phyloP scores from a whole-genome alignment of 129 eudicot genomes.

The Chrysanthemum makinoi region DNA sequence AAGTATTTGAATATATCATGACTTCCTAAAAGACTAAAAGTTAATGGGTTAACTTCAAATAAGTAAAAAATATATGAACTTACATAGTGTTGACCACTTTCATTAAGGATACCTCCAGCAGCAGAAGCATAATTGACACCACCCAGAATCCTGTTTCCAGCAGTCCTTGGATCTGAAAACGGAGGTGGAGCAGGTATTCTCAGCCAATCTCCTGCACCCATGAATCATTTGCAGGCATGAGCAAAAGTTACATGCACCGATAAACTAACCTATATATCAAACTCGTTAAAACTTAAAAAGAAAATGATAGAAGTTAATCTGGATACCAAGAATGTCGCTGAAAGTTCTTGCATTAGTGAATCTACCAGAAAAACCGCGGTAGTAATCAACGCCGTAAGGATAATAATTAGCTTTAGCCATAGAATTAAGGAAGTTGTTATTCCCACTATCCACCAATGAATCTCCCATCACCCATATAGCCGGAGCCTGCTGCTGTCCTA shows the following conservation, averaged over 20 bases:
- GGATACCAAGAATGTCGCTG: constrained; percentile 66
- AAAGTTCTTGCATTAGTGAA: constrained; percentile 77
- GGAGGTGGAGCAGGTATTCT: constrained; percentile 75
- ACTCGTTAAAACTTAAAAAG: neutral
- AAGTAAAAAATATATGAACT: constrained; percentile 1
- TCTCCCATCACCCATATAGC: constrained; percentile 92
- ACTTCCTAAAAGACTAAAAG: neutral
- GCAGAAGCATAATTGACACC: constrained; percentile 97
- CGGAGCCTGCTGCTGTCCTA: constrained; percentile 41
- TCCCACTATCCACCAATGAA: constrained; percentile 81
- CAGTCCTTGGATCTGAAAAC: constrained; percentile 56
- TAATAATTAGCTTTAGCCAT: constrained; percentile 68
- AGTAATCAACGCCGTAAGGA: constrained; percentile 81
- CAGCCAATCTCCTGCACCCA: constrained; percentile 60
- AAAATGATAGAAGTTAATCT: neutral
- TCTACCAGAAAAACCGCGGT: constrained; percentile 68
- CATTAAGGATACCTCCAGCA: constrained; percentile 85
- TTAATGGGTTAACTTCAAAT: neutral
- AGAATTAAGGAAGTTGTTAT: constrained; percentile 69
- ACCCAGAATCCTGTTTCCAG: constrained; percentile 52
- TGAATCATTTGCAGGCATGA: neutral
- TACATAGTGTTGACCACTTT: constrained; percentile 84
- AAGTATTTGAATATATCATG: constrained; percentile 2
- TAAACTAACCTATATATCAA: neutral
- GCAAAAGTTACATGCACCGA: neutral